phyloP scores from a whole-genome alignment of 2,329 filamentous ascomycete genomes.

The Stemphylium beticola region DNA sequence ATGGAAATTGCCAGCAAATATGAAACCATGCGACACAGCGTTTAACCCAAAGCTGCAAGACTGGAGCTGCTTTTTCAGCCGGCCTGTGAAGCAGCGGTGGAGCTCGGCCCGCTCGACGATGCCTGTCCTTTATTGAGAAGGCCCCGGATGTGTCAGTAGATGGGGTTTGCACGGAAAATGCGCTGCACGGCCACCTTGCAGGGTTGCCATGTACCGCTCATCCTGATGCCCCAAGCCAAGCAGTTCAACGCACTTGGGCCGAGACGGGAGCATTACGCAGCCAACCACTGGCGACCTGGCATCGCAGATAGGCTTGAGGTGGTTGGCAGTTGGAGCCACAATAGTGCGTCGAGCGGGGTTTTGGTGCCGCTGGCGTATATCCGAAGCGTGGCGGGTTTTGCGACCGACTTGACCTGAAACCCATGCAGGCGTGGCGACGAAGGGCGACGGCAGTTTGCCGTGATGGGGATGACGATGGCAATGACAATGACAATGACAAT shows the following conservation, averaged over 20 bases:
- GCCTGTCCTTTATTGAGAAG: slow-evolving; percentile 16
- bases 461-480: background rate
- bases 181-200: slow-evolving; percentile 27
- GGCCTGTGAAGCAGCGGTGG: slow-evolving; percentile 26
- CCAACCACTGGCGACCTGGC: slow-evolving; percentile 20
- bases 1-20: slow-evolving; percentile 1
- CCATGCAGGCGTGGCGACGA: slow-evolving; percentile 8
- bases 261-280: slow-evolving; percentile 24
- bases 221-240: slow-evolving; percentile 8
- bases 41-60: slow-evolving; percentile 21
- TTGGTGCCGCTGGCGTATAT: slow-evolving; percentile 19
- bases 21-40: slow-evolving; percentile 25
- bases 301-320: slow-evolving; percentile 8
- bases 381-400: slow-evolving; percentile 28
- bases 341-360: slow-evolving; percentile 2
- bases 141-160: slow-evolving; percentile 25
- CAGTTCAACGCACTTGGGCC: slow-evolving; percentile 19
- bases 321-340: background rate
- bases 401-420: slow-evolving; percentile 23
- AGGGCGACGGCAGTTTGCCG: background rate
- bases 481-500: background rate
- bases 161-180: slow-evolving; percentile 34
- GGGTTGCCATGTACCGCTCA: slow-evolving; percentile 2
- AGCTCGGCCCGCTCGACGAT: slow-evolving; percentile 33
- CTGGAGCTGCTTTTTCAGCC: slow-evolving; percentile 17